These are phyloP conservation scores for Monascus purpureus DNA, from an alignment of 495 filamentous ascomycete genomes.

Conservation along the genomic window DNA sequence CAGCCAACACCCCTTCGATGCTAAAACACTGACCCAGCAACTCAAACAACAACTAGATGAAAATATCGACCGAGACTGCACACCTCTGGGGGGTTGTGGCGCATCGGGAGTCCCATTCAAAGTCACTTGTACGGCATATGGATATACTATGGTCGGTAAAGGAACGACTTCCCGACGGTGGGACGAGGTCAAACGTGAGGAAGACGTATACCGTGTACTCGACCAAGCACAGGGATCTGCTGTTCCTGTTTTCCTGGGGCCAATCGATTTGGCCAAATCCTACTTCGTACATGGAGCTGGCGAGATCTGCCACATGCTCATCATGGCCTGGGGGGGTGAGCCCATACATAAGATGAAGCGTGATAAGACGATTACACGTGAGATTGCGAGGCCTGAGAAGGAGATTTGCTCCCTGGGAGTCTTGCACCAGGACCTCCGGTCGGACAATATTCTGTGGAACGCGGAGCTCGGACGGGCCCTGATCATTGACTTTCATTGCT, in stretches of 20 bases:
- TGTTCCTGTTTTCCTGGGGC: conserved; percentile 29
- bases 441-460: conserved; percentile 11
- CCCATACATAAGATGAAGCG: conserved; percentile 5
- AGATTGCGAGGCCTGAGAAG: conserved; percentile 3
- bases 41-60: conserved; percentile 13
- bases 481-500: conserved; percentile 16
- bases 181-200: conserved; percentile 24
- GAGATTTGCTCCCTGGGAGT: conserved; percentile 2
- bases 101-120: conserved; percentile 22
- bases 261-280: conserved; percentile 19
- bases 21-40: conserved; percentile 3
- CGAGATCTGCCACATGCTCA: conserved; percentile 28
- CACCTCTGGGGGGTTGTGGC: conserved; percentile 9
- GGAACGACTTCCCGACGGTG: conserved; percentile 21
- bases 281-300: conserved; percentile 25
- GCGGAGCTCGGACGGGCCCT: conserved; percentile 8
- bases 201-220: conserved; percentile 22
- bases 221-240: conserved; percentile 18
- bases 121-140: conserved; percentile 20
- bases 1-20: conserved; percentile 8
- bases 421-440: conserved; percentile 3
- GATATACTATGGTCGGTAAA: conserved; percentile 35
- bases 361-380: conserved; percentile 1
- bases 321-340: conserved; percentile 31
- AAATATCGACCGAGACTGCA: conserved; percentile 13